Evolutionary conservation across 192 early-diverging fungal species (phyloP).

Genomic region (Cladochytrium replicatum): DNA sequence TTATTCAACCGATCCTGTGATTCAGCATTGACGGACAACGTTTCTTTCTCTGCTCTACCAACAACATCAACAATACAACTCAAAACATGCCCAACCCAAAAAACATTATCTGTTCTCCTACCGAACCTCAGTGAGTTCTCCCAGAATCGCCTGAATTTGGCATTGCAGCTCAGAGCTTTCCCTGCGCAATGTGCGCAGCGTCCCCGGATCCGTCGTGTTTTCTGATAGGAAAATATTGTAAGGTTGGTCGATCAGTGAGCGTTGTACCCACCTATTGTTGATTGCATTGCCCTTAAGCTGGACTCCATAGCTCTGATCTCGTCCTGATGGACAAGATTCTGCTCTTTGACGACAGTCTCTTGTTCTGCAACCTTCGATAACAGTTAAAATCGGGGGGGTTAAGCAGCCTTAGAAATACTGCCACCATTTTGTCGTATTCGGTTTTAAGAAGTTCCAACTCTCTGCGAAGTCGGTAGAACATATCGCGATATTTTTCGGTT

Average conservation of each 20-base stretch:
- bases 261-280: conserved; percentile 8
- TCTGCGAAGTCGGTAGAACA: conserved; percentile 21
- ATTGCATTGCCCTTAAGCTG: conserved; percentile 7
- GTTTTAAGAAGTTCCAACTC: conserved; percentile 21
- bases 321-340: conserved; percentile 13
- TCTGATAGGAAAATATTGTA: conserved; percentile 5
- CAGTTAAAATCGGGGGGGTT: not conserved
- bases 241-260: not conserved
- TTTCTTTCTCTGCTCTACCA: conserved; percentile 28
- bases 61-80: not conserved
- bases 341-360: conserved; percentile 7
- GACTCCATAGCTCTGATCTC: conserved; percentile 16
- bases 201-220: conserved; percentile 8
- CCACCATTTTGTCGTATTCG: conserved; percentile 19
- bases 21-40: conserved; percentile 17
- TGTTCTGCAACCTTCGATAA: conserved; percentile 1
- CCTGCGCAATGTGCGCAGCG: conserved; percentile 16
- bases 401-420: not conserved
- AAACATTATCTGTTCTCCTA: too few relatives aligned
- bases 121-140: conserved; percentile 29
- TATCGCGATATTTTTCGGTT: conserved; percentile 18
- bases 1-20: conserved; percentile 18
- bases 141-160: conserved; percentile 15
- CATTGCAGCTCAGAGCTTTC: conserved; percentile 28
- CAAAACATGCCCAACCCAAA: not conserved